Conservation (phyloP, 2,329 filamentous ascomycete species). For the Colletotrichum agaves region DNA sequence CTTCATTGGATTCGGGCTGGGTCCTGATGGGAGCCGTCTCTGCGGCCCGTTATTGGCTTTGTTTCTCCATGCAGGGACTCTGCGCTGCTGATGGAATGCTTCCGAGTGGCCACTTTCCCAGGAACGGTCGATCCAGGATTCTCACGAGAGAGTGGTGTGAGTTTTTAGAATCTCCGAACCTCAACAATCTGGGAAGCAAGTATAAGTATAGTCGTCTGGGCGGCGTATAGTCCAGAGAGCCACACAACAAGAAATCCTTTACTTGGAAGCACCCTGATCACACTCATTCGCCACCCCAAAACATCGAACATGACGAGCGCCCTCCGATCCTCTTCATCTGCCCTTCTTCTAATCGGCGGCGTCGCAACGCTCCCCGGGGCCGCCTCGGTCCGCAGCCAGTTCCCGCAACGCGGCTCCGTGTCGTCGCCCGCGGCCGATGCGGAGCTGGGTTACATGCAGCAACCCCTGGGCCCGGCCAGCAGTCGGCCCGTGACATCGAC, state of each 20-base stretch:
- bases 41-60: constrained; percentile 20
- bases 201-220: constrained; percentile 11
- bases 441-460: constrained; percentile 34
- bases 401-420: constrained; percentile 16
- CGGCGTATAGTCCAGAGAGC: neutral
- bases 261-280: constrained; percentile 11
- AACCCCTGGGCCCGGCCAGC: constrained; percentile 29
- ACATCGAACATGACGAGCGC: constrained; percentile 19
- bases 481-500: neutral
- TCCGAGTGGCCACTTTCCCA: constrained; percentile 17
- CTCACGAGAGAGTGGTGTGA: constrained; percentile 22
- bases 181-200: constrained; percentile 17
- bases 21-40: constrained; percentile 2
- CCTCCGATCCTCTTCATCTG: constrained; percentile 35
- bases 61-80: constrained; percentile 29
- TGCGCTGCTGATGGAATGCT: constrained; percentile 24
- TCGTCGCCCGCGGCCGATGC: constrained; percentile 15
- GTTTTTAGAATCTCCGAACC: constrained; percentile 6
- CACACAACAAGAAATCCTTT: neutral
- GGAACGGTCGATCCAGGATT: constrained; percentile 9
- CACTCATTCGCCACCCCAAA: neutral
- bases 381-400: constrained; percentile 37
- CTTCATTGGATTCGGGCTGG: neutral
- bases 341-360: constrained; percentile 40
- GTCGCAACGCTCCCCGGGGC: constrained; percentile 40